Evolutionary conservation across 768 basidiomycete species (phyloP).

Genomic region (Clathrus columnatus): DNA sequence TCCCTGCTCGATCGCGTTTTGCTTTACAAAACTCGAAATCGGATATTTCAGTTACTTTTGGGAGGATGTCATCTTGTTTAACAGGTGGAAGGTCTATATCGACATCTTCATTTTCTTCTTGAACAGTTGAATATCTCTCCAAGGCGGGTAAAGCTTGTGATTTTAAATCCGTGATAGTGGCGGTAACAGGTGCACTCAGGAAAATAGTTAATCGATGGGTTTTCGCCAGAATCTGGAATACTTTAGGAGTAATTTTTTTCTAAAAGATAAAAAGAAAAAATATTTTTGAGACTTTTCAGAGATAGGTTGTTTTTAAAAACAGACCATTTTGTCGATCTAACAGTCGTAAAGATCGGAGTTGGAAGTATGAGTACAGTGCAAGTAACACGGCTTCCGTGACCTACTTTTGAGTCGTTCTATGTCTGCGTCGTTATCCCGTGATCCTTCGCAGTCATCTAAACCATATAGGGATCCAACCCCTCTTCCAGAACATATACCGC

Average conservation of each 20-base stretch:
- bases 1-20: constrained; percentile 39
- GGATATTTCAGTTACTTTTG: constrained; percentile 25
- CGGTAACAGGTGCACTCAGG: constrained; percentile 44
- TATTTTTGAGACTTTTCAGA: not conserved
- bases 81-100: constrained; percentile 17
- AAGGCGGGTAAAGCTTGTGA: constrained; percentile 56
- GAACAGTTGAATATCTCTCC: constrained; percentile 10
- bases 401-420: not conserved
- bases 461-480: constrained; percentile 60
- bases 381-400: not conserved
- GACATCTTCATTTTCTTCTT: constrained; percentile 17
- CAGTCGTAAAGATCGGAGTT: not conserved
- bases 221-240: constrained; percentile 61
- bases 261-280: not conserved
- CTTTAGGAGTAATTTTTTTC: constrained; percentile 46
- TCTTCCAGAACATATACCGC: constrained; percentile 57
- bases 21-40: constrained; percentile 62
- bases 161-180: constrained; percentile 52
- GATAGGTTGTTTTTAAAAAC: not conserved
- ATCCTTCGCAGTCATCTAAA: constrained; percentile 36
- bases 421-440: constrained; percentile 40
- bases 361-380: not conserved
- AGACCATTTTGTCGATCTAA: not conserved
- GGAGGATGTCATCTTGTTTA: constrained; percentile 27
- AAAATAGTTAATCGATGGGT: constrained; percentile 65